Evolutionary conservation across 2,329 filamentous ascomycete genomes (phyloP).

Genomic region (Sporothrix variecibatus): DNA sequence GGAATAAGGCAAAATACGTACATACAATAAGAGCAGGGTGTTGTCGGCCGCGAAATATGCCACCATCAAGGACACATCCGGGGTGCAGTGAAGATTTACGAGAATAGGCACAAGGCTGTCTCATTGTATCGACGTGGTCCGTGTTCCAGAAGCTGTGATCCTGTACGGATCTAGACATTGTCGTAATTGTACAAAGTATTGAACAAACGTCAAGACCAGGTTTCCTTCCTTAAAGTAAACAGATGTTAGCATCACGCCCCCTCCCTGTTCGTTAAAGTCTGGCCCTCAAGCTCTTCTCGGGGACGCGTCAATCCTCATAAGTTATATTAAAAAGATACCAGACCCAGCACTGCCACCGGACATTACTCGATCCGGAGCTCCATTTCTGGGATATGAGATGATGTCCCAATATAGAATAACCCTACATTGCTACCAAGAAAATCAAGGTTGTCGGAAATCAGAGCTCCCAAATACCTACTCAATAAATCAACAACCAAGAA

Average conservation of each 20-base stretch:
- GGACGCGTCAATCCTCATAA: neutral
- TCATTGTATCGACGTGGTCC: neutral
- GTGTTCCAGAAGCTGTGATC: neutral
- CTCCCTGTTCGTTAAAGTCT: neutral
- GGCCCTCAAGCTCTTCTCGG: neutral
- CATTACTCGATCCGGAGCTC: neutral
- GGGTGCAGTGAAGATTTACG: neutral
- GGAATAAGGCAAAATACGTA: neutral
- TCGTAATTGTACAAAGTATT: neutral
- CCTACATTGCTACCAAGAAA: neutral
- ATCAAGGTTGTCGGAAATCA: neutral
- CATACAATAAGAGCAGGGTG: neutral
- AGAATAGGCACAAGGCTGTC: neutral
- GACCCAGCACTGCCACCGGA: neutral
- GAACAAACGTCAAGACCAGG: neutral
- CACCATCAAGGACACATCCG: neutral
- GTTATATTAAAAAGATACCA: neutral
- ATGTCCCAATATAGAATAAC: neutral
- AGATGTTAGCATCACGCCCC: neutral
- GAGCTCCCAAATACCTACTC: neutral
- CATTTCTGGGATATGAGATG: neutral
- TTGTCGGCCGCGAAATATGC: too few species aligned
- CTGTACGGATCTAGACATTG: neutral
- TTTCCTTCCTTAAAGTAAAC: neutral
- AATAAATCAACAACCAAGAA: too few species aligned